Base-by-base conservation (phyloP, 805 yeast genomes). In the Tetrapisispora iriomotensis region DNA sequence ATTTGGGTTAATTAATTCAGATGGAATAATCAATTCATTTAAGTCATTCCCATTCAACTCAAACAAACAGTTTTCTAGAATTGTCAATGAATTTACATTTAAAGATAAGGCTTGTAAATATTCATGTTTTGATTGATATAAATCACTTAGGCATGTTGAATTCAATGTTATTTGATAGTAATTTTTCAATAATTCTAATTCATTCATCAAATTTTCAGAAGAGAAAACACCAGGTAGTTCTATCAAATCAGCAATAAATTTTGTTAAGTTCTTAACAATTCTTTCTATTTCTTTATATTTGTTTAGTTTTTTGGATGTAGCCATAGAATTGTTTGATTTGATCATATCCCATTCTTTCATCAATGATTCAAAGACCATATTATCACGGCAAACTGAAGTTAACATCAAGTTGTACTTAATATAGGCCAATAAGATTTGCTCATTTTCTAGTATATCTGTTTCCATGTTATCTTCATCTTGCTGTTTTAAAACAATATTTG, bases 221-320 rank as follows among this genome's bases (percentile, higher is more conserved):
- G 84, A 83, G 53, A 82, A 77, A 15, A 90, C 95, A 68, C 97
- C 97, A 0, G 96, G 96, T 37, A 92, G 69, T 44, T 86, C 95
- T 52, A 72, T 67, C 34, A 86, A 61, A 47, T 79, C 80, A 3
- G 61, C 61, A 26, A 80, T 56, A 14, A 82, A 76, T 34, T 68
- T 63, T 10, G 70, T 57, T 28, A 84, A 68, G 24, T 61, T 57
- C 14, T 58, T 64, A 15, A 62, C 49, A 38, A 65, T 58, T 45
- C 66, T 62, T 23, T 64, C 56, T 6, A 62, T 46, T 42, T 63
- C 67, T 32, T 56, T 60, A 31, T 43, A 54, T 40, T 56, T 57
- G 5, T 49, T 43, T 27, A 63, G 44, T 37, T 48, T 59, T 13
- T 49, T 37, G 4, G 58, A 41, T 1, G 56, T 45, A 5, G 55